Conservation (phyloP, 768 basidiomycete species). For the Hericium erinaceus region DNA sequence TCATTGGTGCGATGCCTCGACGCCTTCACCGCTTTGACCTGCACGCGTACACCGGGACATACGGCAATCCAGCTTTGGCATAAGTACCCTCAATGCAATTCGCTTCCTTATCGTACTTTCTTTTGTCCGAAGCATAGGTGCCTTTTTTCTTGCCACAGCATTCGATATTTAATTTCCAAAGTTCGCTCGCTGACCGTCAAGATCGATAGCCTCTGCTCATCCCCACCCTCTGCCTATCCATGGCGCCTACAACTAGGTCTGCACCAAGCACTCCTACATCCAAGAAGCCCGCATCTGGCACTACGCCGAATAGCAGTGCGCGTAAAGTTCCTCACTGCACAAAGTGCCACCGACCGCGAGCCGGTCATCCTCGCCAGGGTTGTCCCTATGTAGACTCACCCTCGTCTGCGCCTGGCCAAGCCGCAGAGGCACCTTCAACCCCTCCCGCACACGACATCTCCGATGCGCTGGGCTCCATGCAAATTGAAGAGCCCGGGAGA, state of each 20-base stretch:
- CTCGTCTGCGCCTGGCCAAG: background rate
- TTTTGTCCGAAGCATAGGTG: too few species aligned
- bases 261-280: background rate
- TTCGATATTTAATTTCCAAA: too few species aligned
- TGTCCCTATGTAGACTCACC: constrained; percentile 33
- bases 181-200: background rate
- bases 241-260: constrained; percentile 9
- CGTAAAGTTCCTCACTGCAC: constrained; percentile 46
- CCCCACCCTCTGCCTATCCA: background rate
- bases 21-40: background rate
- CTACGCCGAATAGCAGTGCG: constrained; percentile 29
- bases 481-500: constrained; percentile 7
- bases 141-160: too few species aligned
- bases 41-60: too few species aligned
- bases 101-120: too few species aligned
- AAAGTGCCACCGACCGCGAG: constrained; percentile 46
- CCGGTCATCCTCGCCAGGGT: constrained; percentile 56
- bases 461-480: constrained; percentile 7
- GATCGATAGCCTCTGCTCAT: background rate
- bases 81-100: too few species aligned
- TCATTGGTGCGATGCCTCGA: too few species aligned
- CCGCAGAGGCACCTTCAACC: background rate
- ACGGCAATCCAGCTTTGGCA: too few species aligned
- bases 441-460: constrained; percentile 2
- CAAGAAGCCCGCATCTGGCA: constrained; percentile 4